A percentile compares a stretch with the other conserved stretches of the same genome.
Evolutionary conservation across 768 basidiomycete species (phyloP).

Genomic region (Psilocybe azurescens): DNA sequence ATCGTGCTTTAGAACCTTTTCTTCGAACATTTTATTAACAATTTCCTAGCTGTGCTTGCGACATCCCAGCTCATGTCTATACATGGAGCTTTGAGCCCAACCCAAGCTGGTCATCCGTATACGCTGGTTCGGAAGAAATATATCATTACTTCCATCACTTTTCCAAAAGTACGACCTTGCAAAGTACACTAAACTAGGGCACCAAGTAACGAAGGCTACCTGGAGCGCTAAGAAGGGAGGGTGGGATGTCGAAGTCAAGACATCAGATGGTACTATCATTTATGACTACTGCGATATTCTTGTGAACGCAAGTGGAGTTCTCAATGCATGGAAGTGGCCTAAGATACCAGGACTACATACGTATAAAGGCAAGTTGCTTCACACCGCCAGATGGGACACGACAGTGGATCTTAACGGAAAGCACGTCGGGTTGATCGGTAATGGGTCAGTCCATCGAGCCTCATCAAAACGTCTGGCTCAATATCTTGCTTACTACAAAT

Average conservation of each 20-base stretch:
- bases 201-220: constrained; percentile 29
- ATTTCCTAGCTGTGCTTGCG: constrained; percentile 24
- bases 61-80: constrained; percentile 37
- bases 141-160: constrained; percentile 34
- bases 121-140: constrained; percentile 36
- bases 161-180: constrained; percentile 32
- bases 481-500: background rate
- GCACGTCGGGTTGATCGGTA: constrained; percentile 24
- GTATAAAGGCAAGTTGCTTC: constrained; percentile 24
- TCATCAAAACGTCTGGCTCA: background rate
- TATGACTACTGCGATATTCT: constrained; percentile 36
- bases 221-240: constrained; percentile 31
- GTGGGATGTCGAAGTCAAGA: constrained; percentile 34
- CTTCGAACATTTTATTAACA: background rate
- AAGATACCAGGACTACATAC: constrained; percentile 22
- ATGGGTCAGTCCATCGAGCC: constrained; percentile 27
- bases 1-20: background rate
- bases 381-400: constrained; percentile 26
- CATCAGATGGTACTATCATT: constrained; percentile 18
- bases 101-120: constrained; percentile 36
- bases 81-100: constrained; percentile 40
- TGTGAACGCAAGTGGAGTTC: constrained; percentile 36
- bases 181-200: constrained; percentile 35
- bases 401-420: constrained; percentile 23
- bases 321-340: constrained; percentile 46